Evolutionary conservation across 2,329 filamentous ascomycete species (phyloP), one percentile per base, ranked within the genome.

Genomic region (Lachnellula hyalina): DNA sequence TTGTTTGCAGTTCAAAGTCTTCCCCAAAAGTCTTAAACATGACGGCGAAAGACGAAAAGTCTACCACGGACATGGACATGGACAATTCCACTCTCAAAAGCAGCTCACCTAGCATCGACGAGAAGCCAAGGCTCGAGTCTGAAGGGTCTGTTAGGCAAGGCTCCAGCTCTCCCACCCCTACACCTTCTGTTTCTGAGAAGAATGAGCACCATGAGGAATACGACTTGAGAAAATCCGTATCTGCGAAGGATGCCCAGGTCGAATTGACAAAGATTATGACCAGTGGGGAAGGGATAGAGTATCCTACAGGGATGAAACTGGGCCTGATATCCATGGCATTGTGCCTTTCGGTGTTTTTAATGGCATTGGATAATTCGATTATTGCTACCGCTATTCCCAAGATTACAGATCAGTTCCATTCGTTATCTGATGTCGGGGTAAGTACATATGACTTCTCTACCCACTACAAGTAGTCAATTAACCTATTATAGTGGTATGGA

Each of bases 341-440:
- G 3, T 67, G 63, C 50, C 49, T 68, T 2, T 61, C 59, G 14
- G 65, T 70, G 6, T 67, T 68, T 21, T 48, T 68, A 17, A 63
- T 58, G 35, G 60, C 60, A n/a, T 42, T 62, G 54, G 68, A 70
- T 57, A 65, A 67, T 55, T 68, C 61, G 9, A 67, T 68, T 47
- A 60, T 64, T 50, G 67, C 68, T 4, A 71, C 68, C 8, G 71
- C 71, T 6, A 71, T 72, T 44, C 71, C 71, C n/a, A 65, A 70
- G 32, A 73, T 73, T 41, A 72, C 70, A 2, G 45, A 61, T 46
- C 65, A 67, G 19, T 72, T 73, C 50, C 63, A 70, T 17, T 66
- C 65, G 28, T 62, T 70, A 12, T 56, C 65, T 38, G 69, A 71
- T 59, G 62, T 71, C 5, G 68, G 69, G 28, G 53, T 34, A 70